Base-by-base conservation (phyloP, 2,329 filamentous ascomycete genomes). In the Juglanconis sp. region DNA sequence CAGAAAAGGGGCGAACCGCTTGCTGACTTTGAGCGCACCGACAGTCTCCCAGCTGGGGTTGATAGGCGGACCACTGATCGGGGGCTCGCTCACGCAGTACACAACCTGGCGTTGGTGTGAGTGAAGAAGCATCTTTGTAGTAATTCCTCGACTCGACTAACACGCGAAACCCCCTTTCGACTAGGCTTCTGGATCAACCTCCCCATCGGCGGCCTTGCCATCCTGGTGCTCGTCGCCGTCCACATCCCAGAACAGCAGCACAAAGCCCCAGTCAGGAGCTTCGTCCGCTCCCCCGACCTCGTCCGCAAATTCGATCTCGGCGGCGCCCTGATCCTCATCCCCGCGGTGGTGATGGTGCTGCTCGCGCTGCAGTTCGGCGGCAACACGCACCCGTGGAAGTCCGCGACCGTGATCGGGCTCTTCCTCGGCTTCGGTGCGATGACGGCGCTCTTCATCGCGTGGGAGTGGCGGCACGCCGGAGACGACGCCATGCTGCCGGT, bases 341-440 rank as follows among this genome's bases (percentile, higher is more conserved):
- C 67, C 66, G 36, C 66, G 66, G 42, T 68, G 66, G 35, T 75
- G 59, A n/a, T 67, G 72, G 24, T 72, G 3, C 65, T 75, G n/a
- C 65, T 73, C 13, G 73, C 71, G 7, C 60, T 75, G 10, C 68
- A 74, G 57, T 73, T 68, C 56, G 73, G 71, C 17, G 71, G 72
- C 30, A 65, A 62, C 7, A 63, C 66, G 3, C 69, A 71, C 40
- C 30, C 67, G 0, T 74, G 72, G 73, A 61, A 57, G 15, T 64
- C 63, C 30, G 66, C 64, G n/a, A 68, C 67, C 50, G 68, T 73
- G 53, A 68, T 74, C 46, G 70, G 65, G 11, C 66, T 74, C 8
- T 67, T 75, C 32, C 53, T 60, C 42, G 68, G 67, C 13, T 63
- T 61, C 17, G 66, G 48, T 3, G 60, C 55, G 3, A 64, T 70